Evolutionary conservation across 208 protist genomes (phyloP), one percentile per base, ranked within the genome.

Genomic region (Leishmania tarentolae): DNA sequence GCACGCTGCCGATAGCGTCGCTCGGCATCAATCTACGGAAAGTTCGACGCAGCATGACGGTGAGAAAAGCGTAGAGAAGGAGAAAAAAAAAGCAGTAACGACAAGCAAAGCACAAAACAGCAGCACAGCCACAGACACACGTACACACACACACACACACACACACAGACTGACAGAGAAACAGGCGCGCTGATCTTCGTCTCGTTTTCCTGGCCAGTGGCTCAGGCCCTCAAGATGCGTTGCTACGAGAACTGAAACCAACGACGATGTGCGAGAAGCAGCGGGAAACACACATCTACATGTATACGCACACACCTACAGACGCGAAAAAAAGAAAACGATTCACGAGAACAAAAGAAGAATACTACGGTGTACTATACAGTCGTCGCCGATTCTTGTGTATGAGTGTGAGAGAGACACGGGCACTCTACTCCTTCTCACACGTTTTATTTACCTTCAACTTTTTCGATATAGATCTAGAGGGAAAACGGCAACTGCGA

Each of bases 1-100:
- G 94, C 31, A 91, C 92, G 17, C 66, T 56, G 8, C 94, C 94
- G 86, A 97, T 97, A 46, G 90, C 86, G 5, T 95, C 90, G 47
- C 83, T 76, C 28, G 82, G 61, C 53, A 94, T 83, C n/a, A 93
- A 65, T 0, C 75, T 66, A 42, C 66, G 31, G 31, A 90, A 0
- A 15, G 91, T 94, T 37, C 92, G 92, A 56, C 92, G 90, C 56
- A 97, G 85, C 94, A 97, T 97, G 9, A 50, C 73, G 15, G 47
- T 65, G 40, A 24, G 4, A 52, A 50, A 53, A 24, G 35, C 11
- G 40, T 19, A 53, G 35, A 1, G 8, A 73, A 52, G 17, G 56
- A 63, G 31, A 35, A 63, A 1, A 11, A 63, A 19, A 31, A 31
- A 1, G 28, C 3, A 28, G 24, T 19, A 28, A 0, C 8, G 15